phyloP scores from a whole-genome alignment of 257 asterid genomes.

The Ilex asprella region DNA sequence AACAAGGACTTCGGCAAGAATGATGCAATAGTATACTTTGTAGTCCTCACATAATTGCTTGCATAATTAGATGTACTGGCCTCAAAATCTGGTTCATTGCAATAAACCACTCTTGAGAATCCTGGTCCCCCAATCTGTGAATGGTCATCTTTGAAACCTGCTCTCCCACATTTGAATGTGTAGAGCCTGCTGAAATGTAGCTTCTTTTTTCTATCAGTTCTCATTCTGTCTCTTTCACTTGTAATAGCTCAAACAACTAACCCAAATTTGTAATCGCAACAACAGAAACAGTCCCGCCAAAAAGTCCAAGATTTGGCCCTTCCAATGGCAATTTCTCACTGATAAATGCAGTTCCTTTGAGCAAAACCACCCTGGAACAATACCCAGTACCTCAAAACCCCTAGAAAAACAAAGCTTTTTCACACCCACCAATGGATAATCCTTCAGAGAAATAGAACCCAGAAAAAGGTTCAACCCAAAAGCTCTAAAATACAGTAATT shows the following conservation, averaged over 20 bases:
- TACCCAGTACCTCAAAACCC: neutral
- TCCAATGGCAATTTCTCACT: neutral
- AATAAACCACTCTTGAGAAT: conserved; percentile 71
- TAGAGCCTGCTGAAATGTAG: conserved; percentile 72
- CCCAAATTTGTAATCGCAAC: neutral
- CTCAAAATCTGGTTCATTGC: conserved; percentile 63
- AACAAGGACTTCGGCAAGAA: conserved; percentile 83
- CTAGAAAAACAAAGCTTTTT: conserved; percentile 10
- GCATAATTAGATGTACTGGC: conserved; percentile 36
- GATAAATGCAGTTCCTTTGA: conserved; percentile 14
- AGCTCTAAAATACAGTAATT: conserved; percentile 18
- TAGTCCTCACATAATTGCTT: conserved; percentile 61
- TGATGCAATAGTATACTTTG: conserved; percentile 74
- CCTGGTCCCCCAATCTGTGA: conserved; percentile 86
- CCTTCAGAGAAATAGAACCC: conserved; percentile 15
- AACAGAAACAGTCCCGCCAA: conserved; percentile 2
- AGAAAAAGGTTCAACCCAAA: conserved; percentile 6
- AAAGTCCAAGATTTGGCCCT: neutral
- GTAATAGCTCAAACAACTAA: neutral
- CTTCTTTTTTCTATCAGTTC: conserved; percentile 41
- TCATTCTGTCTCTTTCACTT: conserved; percentile 23
- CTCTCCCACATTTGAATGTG: conserved; percentile 62
- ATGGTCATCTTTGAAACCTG: conserved; percentile 42
- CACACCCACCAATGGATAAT: conserved; percentile 13
- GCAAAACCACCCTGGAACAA: neutral